phyloP scores from a whole-genome alignment of 768 basidiomycete genomes.

The Russula sp. region DNA sequence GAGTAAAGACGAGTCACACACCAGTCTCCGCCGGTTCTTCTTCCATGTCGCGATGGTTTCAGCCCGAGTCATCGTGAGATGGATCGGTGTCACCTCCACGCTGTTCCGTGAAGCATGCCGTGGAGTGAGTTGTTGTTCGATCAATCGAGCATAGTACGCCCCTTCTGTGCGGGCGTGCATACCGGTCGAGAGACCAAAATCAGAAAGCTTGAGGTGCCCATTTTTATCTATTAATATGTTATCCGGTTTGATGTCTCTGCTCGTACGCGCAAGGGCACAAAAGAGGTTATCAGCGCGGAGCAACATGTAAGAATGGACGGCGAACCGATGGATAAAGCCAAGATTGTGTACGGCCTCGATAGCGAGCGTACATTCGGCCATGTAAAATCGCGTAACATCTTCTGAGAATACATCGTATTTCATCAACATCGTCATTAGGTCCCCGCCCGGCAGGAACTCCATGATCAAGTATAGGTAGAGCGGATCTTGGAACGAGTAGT shows the following conservation, averaged over 20 bases:
- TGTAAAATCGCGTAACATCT: constrained; percentile 98
- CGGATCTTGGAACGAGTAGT: constrained; percentile 94
- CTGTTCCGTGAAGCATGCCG: constrained; percentile 71
- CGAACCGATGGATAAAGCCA: constrained; percentile 95
- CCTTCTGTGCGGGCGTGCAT: constrained; percentile 98
- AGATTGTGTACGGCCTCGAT: constrained; percentile 97
- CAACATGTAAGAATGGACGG: background rate
- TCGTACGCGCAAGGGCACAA: constrained; percentile 7
- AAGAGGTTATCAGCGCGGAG: background rate
- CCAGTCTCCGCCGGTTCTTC: constrained; percentile 91
- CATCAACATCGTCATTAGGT: constrained; percentile 99
- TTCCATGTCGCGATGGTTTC: constrained; percentile 98
- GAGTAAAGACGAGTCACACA: constrained; percentile 29
- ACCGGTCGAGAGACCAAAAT: constrained; percentile 97
- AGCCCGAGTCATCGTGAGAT: constrained; percentile 89
- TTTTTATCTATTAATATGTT: constrained; percentile 98
- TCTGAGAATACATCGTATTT: constrained; percentile 99
- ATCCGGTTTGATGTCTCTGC: constrained; percentile 96
- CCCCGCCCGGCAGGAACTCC: constrained; percentile 98
- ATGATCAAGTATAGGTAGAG: constrained; percentile 93
- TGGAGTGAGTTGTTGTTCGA: constrained; percentile 50
- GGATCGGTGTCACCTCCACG: constrained; percentile 95
- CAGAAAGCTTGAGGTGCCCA: constrained; percentile 95
- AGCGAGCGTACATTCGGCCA: constrained; percentile 93
- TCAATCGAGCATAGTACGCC: constrained; percentile 83